These are phyloP conservation scores for Annulohypoxylon maeteangense DNA, from an alignment of 495 filamentous ascomycete genomes.

Conservation along the genomic window DNA sequence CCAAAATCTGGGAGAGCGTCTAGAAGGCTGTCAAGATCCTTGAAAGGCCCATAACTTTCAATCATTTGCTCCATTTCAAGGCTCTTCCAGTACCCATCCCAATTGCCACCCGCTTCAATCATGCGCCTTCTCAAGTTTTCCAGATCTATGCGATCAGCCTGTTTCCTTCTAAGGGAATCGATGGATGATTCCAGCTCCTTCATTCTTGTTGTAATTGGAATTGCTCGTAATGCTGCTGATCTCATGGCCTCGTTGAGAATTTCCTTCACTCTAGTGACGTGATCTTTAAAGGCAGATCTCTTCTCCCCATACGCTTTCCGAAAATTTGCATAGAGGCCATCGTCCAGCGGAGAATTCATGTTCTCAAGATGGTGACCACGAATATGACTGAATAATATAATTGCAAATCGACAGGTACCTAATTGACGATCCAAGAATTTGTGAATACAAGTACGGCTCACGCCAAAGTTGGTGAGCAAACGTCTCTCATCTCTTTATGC, in stretches of 20 bases:
- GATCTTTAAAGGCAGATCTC: neutral
- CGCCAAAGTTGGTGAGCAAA: no score
- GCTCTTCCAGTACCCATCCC: neutral
- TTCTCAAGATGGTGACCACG: no score
- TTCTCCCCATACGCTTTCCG: neutral
- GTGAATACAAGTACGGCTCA: no score
- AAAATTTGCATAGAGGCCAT: no score
- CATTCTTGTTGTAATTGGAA: neutral
- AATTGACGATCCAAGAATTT: no score
- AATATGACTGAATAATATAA: no score
- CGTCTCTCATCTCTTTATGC: no score
- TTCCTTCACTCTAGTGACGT: neutral
- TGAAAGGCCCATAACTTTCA: neutral
- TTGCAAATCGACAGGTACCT: no score
- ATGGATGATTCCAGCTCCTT: neutral
- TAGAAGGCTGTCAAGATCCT: neutral
- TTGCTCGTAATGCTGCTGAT: neutral
- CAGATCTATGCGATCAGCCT: neutral
- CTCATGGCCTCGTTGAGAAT: neutral
- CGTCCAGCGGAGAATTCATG: no score
- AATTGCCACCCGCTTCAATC: neutral
- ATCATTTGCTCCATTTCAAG: neutral
- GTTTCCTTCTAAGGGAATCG: neutral
- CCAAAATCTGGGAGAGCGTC: conserved; percentile 6
- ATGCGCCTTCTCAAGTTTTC: neutral